Percentiles rank a stretch among this genome's conserved stretches.
Evolutionary conservation across 805 yeast species (phyloP).

Genomic region (Pichia membranifaciens): DNA sequence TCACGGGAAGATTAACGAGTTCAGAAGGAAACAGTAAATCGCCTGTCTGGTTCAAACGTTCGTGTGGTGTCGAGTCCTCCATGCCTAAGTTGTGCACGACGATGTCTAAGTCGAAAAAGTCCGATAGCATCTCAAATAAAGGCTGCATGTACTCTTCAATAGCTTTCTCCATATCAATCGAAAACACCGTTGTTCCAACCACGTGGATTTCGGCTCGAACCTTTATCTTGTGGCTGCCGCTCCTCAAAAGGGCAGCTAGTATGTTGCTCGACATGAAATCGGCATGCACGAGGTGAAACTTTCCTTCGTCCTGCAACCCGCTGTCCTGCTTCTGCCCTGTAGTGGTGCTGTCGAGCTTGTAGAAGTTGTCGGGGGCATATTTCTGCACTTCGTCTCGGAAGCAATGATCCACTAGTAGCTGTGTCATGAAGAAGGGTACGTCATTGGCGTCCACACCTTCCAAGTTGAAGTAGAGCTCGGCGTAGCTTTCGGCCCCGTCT

Average conservation of each 20-base stretch:
- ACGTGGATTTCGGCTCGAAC: slow-evolving; percentile 9
- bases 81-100: neutral
- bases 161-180: slow-evolving; percentile 21
- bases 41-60: neutral
- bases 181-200: slow-evolving; percentile 3
- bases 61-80: neutral
- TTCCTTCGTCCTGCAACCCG: neutral
- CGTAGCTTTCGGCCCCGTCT: slow-evolving; percentile 21
- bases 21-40: slow-evolving; percentile 21
- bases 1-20: slow-evolving; percentile 21
- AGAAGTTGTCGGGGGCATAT: slow-evolving; percentile 22
- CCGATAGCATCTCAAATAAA: slow-evolving; percentile 1
- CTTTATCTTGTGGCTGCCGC: neutral
- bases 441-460: slow-evolving; percentile 41
- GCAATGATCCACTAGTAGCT: slow-evolving; percentile 30
- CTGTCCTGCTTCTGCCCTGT: neutral
- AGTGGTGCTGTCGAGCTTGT: slow-evolving; percentile 4
- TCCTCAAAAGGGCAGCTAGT: neutral
- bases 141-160: slow-evolving; percentile 11
- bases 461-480: slow-evolving; percentile 31
- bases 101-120: slow-evolving; percentile 7
- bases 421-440: slow-evolving; percentile 44
- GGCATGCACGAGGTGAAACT: slow-evolving; percentile 12
- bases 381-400: slow-evolving; percentile 24
- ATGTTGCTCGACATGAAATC: slow-evolving; percentile 8